Percentiles rank a stretch among this genome's conserved stretches.
Conservation (phyloP, 2,329 filamentous ascomycete species). For the Stachybotrys echinatus region DNA sequence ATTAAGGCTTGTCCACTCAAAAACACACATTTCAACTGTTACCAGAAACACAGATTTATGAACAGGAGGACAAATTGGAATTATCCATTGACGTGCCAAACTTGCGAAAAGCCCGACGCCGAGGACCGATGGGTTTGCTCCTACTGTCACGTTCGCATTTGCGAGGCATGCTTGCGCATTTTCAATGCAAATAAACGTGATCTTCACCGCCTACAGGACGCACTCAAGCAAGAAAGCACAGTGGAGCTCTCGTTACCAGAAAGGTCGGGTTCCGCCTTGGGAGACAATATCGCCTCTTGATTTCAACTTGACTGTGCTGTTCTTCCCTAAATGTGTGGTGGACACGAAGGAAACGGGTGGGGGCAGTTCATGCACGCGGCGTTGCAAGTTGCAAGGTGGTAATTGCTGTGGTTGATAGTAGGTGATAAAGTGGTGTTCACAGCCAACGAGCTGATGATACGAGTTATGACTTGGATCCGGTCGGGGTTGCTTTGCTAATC, state of each 20-base stretch:
- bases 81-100: conserved; percentile 49
- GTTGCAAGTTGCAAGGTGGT: not conserved
- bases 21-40: conserved; percentile 40
- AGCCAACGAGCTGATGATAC: not conserved
- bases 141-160: conserved; percentile 48
- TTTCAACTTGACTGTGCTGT: not conserved
- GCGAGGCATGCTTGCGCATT: conserved; percentile 37
- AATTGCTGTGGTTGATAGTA: not conserved
- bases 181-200: conserved; percentile 37
- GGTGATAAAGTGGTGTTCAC: not conserved
- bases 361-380: not conserved
- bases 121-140: conserved; percentile 41
- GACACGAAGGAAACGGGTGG: not conserved
- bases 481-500: not conserved
- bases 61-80: conserved; percentile 40
- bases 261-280: not conserved
- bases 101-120: conserved; percentile 40
- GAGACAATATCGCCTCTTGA: too few species aligned
- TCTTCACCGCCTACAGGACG: conserved; percentile 34
- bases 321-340: not conserved
- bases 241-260: not conserved
- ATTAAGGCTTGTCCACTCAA: conserved; percentile 37
- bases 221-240: conserved; percentile 9
- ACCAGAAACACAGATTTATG: conserved; percentile 43
- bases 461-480: not conserved